Evolutionary conservation across 129 eudicot genomes (phyloP).

Genomic region (Pulicaria dysenterica): DNA sequence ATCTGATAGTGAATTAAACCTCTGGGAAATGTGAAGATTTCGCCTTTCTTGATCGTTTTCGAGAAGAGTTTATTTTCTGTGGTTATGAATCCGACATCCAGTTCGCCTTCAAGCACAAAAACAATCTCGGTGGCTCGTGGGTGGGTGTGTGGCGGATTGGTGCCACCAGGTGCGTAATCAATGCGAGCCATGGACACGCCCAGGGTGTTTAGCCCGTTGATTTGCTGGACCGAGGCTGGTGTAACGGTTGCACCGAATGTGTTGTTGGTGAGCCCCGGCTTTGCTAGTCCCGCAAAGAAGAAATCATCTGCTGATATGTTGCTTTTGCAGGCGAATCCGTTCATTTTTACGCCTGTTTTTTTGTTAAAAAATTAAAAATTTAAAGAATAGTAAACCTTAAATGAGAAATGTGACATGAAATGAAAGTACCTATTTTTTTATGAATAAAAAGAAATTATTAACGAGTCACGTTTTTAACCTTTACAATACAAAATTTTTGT

Average conservation of each 20-base stretch:
- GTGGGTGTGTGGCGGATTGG: slow-evolving; percentile 43
- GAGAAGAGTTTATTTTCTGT: slow-evolving; percentile 58
- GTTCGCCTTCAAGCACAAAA: slow-evolving; percentile 62
- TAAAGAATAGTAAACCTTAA: too few relatives aligned
- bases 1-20: slow-evolving; percentile 73
- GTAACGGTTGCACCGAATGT: slow-evolving; percentile 56
- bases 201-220: slow-evolving; percentile 74
- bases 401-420: too few relatives aligned
- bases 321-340: slow-evolving; percentile 64
- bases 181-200: slow-evolving; percentile 74
- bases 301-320: slow-evolving; percentile 60
- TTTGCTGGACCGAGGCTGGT: slow-evolving; percentile 52
- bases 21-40: slow-evolving; percentile 62
- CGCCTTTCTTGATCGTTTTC: slow-evolving; percentile 59
- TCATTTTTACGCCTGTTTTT: slow-evolving; percentile 58
- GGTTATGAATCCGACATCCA: slow-evolving; percentile 72
- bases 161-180: slow-evolving; percentile 75
- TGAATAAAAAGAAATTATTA: too few relatives aligned
- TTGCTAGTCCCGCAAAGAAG: slow-evolving; percentile 49
- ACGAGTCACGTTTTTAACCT: too few relatives aligned
- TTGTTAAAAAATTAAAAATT: too few relatives aligned
- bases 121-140: slow-evolving; percentile 83
- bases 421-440: too few relatives aligned
- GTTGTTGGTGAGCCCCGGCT: slow-evolving; percentile 62
- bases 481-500: too few relatives aligned